A percentile compares a stretch with the other conserved stretches of the same genome.
Evolutionary conservation across 495 filamentous ascomycete species (phyloP).

Genomic region (Cercophora samala): DNA sequence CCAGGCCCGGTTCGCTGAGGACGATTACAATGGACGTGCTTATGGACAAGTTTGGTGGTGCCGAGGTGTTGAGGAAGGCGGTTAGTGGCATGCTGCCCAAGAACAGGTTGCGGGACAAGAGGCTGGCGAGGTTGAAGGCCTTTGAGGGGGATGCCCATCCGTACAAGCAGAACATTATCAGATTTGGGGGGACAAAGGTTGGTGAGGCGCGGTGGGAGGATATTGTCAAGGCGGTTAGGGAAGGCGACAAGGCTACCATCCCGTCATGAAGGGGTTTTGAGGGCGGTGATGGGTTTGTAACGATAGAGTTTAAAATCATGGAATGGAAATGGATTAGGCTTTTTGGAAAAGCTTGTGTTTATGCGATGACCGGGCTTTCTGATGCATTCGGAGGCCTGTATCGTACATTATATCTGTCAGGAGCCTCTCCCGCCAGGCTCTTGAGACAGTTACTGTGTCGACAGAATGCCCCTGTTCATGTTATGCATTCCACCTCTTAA

Average conservation of each 20-base stretch:
- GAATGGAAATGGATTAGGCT: background rate
- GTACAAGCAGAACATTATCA: constrained; percentile 82
- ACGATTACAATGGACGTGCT: constrained; percentile 91
- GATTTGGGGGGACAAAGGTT: constrained; percentile 58
- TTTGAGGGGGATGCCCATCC: constrained; percentile 91
- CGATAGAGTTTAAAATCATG: background rate
- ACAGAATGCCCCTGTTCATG: too few species aligned
- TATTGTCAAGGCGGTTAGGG: constrained; percentile 40
- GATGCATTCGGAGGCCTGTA: background rate
- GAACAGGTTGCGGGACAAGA: constrained; percentile 82
- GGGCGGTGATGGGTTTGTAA: background rate
- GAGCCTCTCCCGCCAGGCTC: too few species aligned
- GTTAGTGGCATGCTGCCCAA: constrained; percentile 97
- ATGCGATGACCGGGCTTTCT: background rate
- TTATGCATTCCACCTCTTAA: too few species aligned
- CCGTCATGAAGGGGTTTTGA: constrained; percentile 16
- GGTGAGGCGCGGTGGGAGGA: constrained; percentile 47
- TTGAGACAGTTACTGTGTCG: too few species aligned
- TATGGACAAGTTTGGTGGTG: constrained; percentile 91
- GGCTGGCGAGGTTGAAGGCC: constrained; percentile 86
- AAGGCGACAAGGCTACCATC: constrained; percentile 42
- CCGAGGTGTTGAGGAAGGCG: constrained; percentile 86
- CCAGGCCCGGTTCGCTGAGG: constrained; percentile 80
- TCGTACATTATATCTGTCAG: too few species aligned
- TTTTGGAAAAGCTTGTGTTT: background rate